Evolutionary conservation across 1,284 basidiomycete species (phyloP).

Genomic region (Austropuccinia psidii): DNA sequence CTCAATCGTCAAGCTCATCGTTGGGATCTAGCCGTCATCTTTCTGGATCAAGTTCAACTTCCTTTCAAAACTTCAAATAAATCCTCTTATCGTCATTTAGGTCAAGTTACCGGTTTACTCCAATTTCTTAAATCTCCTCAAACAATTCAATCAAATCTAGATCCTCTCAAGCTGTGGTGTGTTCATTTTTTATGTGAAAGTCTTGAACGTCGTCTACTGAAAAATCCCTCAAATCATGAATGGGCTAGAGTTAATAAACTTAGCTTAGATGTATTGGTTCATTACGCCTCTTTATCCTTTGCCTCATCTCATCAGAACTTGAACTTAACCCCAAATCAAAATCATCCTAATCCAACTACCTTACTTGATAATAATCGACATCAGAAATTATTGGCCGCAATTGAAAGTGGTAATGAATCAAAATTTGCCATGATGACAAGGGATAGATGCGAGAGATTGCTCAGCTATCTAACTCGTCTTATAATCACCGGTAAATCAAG

Average conservation of each 20-base stretch:
- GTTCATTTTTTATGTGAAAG: conserved; percentile 4
- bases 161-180: background rate
- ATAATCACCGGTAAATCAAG: background rate
- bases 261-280: conserved; percentile 17
- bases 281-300: conserved; percentile 15
- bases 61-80: too few species aligned
- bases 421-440: conserved; percentile 7
- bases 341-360: background rate
- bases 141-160: background rate
- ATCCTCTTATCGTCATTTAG: background rate
- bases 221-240: background rate
- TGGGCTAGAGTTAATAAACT: conserved; percentile 8
- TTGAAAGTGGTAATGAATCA: background rate
- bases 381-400: background rate
- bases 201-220: background rate
- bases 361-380: conserved; percentile 3
- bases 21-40: conserved; percentile 29
- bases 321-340: background rate
- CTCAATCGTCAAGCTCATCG: background rate
- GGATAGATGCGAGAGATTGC: conserved; percentile 14
- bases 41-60: conserved; percentile 1
- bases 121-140: background rate
- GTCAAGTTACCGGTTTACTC: conserved; percentile 15
- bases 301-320: background rate
- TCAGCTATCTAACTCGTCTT: conserved; percentile 4